A percentile compares a stretch with the other conserved stretches of the same genome.
Evolutionary conservation across 2,329 filamentous ascomycete genomes (phyloP).

Genomic region (Talaromyces verruculosus): DNA sequence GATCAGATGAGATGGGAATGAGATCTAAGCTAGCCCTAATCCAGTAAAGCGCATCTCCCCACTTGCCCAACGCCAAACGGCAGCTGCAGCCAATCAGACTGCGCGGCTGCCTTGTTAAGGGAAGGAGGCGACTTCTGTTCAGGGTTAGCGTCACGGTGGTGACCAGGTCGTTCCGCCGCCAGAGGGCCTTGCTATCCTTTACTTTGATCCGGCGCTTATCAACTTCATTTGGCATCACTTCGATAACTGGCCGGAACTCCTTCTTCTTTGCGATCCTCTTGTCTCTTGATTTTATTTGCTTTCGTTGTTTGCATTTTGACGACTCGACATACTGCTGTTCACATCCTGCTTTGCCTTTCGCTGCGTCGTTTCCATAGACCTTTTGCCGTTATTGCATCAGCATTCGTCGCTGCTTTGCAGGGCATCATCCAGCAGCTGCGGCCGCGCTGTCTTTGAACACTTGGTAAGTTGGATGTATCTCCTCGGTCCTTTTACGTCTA

Average conservation of each 20-base stretch:
- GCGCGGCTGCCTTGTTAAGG: neutral
- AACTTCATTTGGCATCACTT: slow-evolving; percentile 7
- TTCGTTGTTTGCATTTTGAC: neutral
- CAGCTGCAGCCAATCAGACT: slow-evolving; percentile 6
- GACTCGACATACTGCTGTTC: neutral
- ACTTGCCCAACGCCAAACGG: neutral
- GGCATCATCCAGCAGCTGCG: slow-evolving; percentile 2
- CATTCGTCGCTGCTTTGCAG: slow-evolving; percentile 15
- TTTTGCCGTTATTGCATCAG: slow-evolving; percentile 11
- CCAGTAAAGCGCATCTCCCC: neutral
- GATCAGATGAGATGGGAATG: slow-evolving; percentile 3
- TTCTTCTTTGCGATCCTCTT: neutral
- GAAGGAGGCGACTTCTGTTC: slow-evolving; percentile 14
- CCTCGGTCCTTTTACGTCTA: neutral
- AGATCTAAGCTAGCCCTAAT: neutral
- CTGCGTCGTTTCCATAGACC: slow-evolving; percentile 9
- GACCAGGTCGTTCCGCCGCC: slow-evolving; percentile 9
- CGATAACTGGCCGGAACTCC: neutral
- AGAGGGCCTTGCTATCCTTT: slow-evolving; percentile 7
- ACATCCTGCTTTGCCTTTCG: neutral
- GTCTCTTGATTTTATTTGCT: neutral
- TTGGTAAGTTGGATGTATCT: neutral
- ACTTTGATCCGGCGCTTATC: slow-evolving; percentile 10
- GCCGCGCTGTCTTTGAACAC: slow-evolving; percentile 1
- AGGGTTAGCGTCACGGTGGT: slow-evolving; percentile 5